These are phyloP conservation scores for Fallopia convolvulus DNA, from an alignment of 148 eudicot species.

Conservation along the genomic window DNA sequence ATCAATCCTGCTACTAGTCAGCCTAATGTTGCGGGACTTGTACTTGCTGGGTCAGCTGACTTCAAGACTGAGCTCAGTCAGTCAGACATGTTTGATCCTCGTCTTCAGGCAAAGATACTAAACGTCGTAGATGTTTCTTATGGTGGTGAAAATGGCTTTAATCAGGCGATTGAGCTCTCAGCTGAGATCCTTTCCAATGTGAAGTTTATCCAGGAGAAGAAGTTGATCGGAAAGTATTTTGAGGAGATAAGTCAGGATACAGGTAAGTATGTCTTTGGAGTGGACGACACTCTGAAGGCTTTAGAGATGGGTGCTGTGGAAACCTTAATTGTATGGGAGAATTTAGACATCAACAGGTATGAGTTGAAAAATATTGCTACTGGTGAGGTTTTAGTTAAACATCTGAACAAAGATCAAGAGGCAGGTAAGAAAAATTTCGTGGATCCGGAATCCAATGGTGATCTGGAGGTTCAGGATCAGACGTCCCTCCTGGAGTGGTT, in stretches of 20 bases:
- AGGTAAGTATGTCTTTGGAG: constrained; percentile 20
- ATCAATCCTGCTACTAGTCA: constrained; percentile 17
- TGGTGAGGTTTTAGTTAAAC: constrained; percentile 14
- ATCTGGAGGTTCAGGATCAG: constrained; percentile 17
- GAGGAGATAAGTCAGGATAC: constrained; percentile 22
- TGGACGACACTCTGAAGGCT: constrained; percentile 17
- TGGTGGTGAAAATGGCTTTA: constrained; percentile 19
- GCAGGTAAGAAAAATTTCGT: constrained; percentile 15
- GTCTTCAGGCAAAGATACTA: constrained; percentile 18
- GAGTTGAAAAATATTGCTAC: constrained; percentile 15
- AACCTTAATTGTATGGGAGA: constrained; percentile 19
- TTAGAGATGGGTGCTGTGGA: constrained; percentile 21
- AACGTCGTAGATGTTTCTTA: constrained; percentile 18
- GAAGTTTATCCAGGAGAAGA: constrained; percentile 19
- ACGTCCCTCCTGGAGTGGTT: constrained; percentile 16
- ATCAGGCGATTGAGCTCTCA: constrained; percentile 21
- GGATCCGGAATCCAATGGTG: constrained; percentile 14
- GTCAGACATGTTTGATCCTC: constrained; percentile 19
- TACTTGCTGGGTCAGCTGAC: constrained; percentile 20
- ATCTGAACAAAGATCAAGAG: constrained; percentile 19
- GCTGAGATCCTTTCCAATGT: constrained; percentile 20
- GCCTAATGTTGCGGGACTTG: constrained; percentile 17
- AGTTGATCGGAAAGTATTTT: constrained; percentile 20
- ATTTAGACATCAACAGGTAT: constrained; percentile 15
- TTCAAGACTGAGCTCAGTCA: constrained; percentile 19